Evolutionary conservation across 257 asterid genomes (phyloP), one percentile per base, ranked within the genome.

Genomic region (Handroanthus guayacan): DNA sequence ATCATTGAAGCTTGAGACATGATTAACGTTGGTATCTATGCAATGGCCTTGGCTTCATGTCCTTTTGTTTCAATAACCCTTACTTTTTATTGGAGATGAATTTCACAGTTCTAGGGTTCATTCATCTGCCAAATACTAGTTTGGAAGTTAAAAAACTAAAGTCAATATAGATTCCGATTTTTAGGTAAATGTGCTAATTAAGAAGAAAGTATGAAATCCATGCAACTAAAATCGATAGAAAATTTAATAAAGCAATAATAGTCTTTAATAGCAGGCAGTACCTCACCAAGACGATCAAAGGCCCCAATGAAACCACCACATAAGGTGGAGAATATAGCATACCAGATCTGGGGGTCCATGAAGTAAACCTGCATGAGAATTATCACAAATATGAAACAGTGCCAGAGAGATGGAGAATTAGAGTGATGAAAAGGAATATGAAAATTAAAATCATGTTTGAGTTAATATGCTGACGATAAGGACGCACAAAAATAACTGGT

Each of bases 251-350:
- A 51, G 60, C 17, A 56, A 43, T 47, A 44, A 62, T 37, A 55
- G 58, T 71, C 65, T 56, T 52, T 67, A 69, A 13, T 74, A 69
- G 38, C 64, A 44, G 9, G 12, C 25, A 55, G 67, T 87, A 91
- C 97, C 97, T 91, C 97, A 14, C 97, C 96, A 69, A 91, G 84
- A 65, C 92, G 94, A 85, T 88, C 96, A 76, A 89, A 89, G 50
- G 97, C 97, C 76, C 97, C 97, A 76, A 89, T 88, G 79, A 86
- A 82, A 70, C 97, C 97, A 77, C 97, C 96, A 71, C 83, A 88
- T 36, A 89, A 51, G 72, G 97, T 91, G 54, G 94, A 88, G 85
- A 84, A 89, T 68, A 91, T 82, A 44, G 97, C 88, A 76, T 89
- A 89, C 91, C 93, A 91, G 20, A 91, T 91, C 84, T 89, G 96